Conservation (phyloP, 805 yeast species). For the Hemisphaericaspora nanyangensis region DNA sequence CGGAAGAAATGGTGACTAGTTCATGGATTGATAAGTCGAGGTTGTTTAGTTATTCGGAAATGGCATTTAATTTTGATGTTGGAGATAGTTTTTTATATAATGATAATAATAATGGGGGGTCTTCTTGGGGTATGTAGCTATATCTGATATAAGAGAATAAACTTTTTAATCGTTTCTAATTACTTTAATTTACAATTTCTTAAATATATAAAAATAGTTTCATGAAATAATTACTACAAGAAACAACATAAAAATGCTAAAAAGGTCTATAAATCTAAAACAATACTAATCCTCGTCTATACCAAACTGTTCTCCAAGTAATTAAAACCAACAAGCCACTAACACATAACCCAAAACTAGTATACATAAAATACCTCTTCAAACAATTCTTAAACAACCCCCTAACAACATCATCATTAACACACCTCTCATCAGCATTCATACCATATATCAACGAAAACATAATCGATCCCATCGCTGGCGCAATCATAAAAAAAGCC, state of each 20-base stretch:
- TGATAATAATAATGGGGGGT: too few species aligned
- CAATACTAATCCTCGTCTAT: conserved; percentile 27
- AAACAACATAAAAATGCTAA: too few species aligned
- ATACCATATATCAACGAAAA: conserved; percentile 70
- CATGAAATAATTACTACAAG: too few species aligned
- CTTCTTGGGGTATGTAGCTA: too few species aligned
- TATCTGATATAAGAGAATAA: too few species aligned
- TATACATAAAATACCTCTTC: conserved; percentile 23
- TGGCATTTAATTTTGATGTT: conserved; percentile 1
- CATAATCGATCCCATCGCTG: conserved; percentile 73
- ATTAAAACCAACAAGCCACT: conserved; percentile 22
- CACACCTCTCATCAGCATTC: conserved; percentile 43
- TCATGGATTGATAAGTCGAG: conserved; percentile 2
- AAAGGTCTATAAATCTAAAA: too few species aligned
- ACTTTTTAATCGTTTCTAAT: too few species aligned
- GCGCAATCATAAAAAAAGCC: conserved; percentile 86
- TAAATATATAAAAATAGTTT: too few species aligned
- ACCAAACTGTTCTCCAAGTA: conserved; percentile 31
- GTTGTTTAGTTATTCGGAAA: not conserved
- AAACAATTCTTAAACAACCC: conserved; percentile 17
- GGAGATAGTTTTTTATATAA: too few species aligned
- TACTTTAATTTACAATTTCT: too few species aligned
- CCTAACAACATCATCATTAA: not conserved
- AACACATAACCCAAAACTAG: conserved; percentile 20
- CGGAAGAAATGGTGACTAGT: conserved; percentile 1